Base-by-base conservation (phyloP, 192 early-diverging fungal genomes). In the Haplosporangium gracile region DNA sequence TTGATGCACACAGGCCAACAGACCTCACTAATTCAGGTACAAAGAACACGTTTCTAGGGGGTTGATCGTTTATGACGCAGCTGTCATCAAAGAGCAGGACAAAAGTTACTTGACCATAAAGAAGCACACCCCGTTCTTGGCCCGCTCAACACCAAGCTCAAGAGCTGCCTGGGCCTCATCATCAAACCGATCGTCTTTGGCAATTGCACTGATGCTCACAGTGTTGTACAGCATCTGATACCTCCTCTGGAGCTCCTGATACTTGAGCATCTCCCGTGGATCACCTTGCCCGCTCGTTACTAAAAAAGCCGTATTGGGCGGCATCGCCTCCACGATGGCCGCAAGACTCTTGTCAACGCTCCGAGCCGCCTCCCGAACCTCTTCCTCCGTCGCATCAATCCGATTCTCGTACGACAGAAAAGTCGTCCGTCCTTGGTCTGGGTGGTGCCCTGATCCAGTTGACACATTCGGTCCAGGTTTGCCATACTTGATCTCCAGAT, bases 201-300 rank as follows among this genome's bases (percentile, higher is more conserved):
- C 40, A 18, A 86, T 86, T 2, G 47, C 18, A 74, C 84, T 86
- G 36, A 86, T 55, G 26, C 36, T 72, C 10, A 63, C 75, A 36
- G 84, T 81, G 49, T 81, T 86, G 72, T 81, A 86, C 18, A 86
- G 76, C 34, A 36, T 77, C 68, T 78, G 84, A 40, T 63, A 86
- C 4, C 43, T 68, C 63, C 68, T 80, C 55, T 86, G 84, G 5
- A 71, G 78, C 7, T 72, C 70, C 40, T 81, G 79, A 32, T 78
- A 36, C 69, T 73, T 82, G 69, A 32, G 34, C 60, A 86, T 79
- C 18, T 74, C 74, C 16, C 88, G 79, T 1, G 71, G 16, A 74
- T 91, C 81, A 51, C 87, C 88, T 6, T 82, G 78, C 11, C 91
- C 89, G 51, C 91, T 89, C 39, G 78, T 83, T 20, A 91, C 73